phyloP scores from a whole-genome alignment of 176 grass and related monocot species.

The Coix lacrymajobi region DNA sequence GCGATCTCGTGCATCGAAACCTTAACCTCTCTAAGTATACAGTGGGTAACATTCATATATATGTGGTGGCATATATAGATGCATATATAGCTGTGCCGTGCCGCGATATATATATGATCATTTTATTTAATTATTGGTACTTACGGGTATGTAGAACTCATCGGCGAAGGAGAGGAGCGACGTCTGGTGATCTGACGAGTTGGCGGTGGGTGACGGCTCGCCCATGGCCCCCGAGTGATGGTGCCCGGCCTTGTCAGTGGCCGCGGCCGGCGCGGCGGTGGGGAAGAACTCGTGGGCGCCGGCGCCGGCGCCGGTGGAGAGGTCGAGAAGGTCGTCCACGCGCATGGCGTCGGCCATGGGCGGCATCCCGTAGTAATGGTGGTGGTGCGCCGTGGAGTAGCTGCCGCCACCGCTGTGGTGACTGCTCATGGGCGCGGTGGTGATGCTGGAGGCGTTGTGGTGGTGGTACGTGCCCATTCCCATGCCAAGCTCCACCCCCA shows the following conservation, averaged over 20 bases:
- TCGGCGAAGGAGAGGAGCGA: conserved; percentile 70
- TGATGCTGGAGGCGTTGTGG: conserved; percentile 33
- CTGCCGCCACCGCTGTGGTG: conserved; percentile 13
- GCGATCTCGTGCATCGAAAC: not conserved
- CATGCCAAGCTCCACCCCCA: conserved; percentile 63
- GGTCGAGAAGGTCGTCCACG: conserved; percentile 75
- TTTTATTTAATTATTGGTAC: not conserved
- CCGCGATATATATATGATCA: no score
- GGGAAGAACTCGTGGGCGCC: conserved; percentile 63
- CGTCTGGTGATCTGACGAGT: conserved; percentile 56
- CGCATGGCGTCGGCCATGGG: conserved; percentile 52
- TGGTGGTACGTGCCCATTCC: conserved; percentile 53
- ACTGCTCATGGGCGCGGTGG: conserved; percentile 27
- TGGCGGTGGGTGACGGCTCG: conserved; percentile 36
- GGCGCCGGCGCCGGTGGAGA: conserved; percentile 45
- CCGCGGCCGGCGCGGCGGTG: not conserved
- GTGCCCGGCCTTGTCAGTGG: conserved; percentile 7
- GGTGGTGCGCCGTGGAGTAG: conserved; percentile 33
- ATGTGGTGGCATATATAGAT: not conserved
- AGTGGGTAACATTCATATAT: not conserved
- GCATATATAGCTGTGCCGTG: not conserved
- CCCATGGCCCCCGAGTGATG: conserved; percentile 19
- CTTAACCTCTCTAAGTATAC: not conserved
- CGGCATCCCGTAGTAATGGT: conserved; percentile 59
- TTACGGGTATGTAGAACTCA: conserved; percentile 93